phyloP scores from a whole-genome alignment of 495 filamentous ascomycete species.

The Aspergillus panamensis region DNA sequence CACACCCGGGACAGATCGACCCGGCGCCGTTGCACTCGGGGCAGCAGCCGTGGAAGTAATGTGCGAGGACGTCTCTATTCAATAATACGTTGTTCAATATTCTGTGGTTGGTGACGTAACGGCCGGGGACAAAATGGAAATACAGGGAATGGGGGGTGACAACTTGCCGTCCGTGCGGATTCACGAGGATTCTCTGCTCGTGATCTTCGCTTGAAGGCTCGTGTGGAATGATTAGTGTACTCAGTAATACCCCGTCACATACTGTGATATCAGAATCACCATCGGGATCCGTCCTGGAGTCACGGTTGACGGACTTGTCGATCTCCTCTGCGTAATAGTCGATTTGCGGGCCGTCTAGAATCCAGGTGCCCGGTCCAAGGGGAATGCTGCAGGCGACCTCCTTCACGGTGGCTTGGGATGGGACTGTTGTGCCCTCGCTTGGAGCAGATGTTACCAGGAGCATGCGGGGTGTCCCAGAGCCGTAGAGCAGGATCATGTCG shows the following conservation, averaged over 20 bases:
- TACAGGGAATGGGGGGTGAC: not conserved
- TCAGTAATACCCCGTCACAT: not conserved
- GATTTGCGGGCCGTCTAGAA: not conserved
- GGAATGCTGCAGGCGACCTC: not conserved
- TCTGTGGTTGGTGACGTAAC: too few relatives aligned
- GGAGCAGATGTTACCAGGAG: not conserved
- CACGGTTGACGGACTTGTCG: too few relatives aligned
- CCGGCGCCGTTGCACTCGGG: not conserved
- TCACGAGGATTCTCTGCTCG: too few relatives aligned
- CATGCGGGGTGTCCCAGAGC: not conserved
- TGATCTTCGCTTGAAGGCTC: too few relatives aligned
- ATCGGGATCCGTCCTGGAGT: not conserved
- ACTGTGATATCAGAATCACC: not conserved
- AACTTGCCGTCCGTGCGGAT: not conserved
- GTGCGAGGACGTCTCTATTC: not conserved
- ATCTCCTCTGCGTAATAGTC: too few relatives aligned
- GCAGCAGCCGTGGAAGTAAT: not conserved
- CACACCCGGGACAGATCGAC: not conserved
- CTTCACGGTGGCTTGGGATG: not conserved
- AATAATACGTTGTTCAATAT: not conserved
- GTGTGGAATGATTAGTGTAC: too few relatives aligned
- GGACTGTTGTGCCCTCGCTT: not conserved
- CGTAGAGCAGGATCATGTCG: not conserved
- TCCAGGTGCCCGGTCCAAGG: not conserved
- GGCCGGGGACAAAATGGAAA: too few relatives aligned